Evolutionary conservation across 176 grass and related monocot species (phyloP).

Genomic region (Rhynchospora tenuis): DNA sequence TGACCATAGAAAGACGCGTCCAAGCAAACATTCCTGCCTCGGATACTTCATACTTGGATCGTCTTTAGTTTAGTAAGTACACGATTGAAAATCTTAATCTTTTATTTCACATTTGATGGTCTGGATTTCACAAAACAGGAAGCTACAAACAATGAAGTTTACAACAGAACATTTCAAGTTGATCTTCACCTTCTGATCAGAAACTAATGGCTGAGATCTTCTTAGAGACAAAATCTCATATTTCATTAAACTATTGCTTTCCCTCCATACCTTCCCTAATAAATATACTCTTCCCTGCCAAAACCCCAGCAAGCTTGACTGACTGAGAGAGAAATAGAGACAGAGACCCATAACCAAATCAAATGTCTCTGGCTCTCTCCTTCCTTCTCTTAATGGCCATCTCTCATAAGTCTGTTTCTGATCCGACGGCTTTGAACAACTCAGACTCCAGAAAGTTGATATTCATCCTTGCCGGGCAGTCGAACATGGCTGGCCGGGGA

Average conservation of each 20-base stretch:
- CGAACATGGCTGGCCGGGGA: constrained; percentile 87
- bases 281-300: not conserved
- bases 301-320: not conserved
- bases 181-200: not conserved
- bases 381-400: not conserved
- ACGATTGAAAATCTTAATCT: not conserved
- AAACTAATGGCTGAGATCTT: not conserved
- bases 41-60: too few species aligned
- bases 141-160: not conserved
- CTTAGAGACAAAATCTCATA: not conserved
- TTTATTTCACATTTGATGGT: not conserved
- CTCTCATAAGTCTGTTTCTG: not conserved
- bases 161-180: too few species aligned
- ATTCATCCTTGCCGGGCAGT: constrained; percentile 77
- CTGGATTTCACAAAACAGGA: not conserved
- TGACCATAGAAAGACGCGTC: not conserved
- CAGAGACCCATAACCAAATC: not conserved
- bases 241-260: not conserved
- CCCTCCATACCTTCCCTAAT: not conserved
- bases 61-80: not conserved
- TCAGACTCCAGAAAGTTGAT: constrained; percentile 30
- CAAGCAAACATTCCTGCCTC: not conserved
- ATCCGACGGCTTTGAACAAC: constrained; percentile 12
- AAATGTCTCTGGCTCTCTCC: constrained; percentile 11
- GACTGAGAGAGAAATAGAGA: not conserved